Conservation (phyloP, 2,329 filamentous ascomycete genomes). For the Lachnellula suecica region DNA sequence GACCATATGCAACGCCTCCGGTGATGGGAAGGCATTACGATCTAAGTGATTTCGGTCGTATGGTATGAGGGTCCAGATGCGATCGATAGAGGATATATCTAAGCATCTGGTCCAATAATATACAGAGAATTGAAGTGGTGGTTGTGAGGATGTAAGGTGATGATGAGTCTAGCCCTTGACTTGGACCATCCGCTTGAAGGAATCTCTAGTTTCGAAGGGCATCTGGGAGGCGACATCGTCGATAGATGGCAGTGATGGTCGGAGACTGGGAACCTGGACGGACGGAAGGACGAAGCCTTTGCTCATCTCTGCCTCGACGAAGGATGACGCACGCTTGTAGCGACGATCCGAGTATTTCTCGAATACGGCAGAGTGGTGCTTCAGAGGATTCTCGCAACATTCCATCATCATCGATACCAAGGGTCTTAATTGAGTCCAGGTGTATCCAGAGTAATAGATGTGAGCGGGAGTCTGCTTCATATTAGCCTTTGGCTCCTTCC, state of each 20-base stretch:
- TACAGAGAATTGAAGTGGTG: conserved; percentile 31
- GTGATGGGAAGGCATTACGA: conserved; percentile 15
- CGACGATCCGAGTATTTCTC: conserved; percentile 89
- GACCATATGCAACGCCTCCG: conserved; percentile 18
- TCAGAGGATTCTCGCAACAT: conserved; percentile 77
- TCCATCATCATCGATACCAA: conserved; percentile 78
- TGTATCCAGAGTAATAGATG: conserved; percentile 92
- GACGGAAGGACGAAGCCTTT: conserved; percentile 52
- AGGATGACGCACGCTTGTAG: conserved; percentile 81
- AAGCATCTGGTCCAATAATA: conserved; percentile 32
- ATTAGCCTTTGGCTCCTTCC: conserved; percentile 13
- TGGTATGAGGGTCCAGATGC: conserved; percentile 24
- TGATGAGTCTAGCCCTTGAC: conserved; percentile 21
- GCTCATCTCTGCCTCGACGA: conserved; percentile 73
- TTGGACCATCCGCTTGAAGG: conserved; percentile 30
- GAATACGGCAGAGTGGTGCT: conserved; percentile 83
- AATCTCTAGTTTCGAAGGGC: conserved; percentile 25
- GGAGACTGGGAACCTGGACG: conserved; percentile 13
- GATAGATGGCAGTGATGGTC: conserved; percentile 25
- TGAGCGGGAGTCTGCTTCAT: conserved; percentile 69
- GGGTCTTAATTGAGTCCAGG: conserved; percentile 76
- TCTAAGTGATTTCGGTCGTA: conserved; percentile 22
- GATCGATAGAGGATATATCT: conserved; percentile 18
- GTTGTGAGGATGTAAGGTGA: conserved; percentile 4
- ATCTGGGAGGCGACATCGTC: conserved; percentile 23